phyloP scores from a whole-genome alignment of 2,329 filamentous ascomycete species.

The Botrytis squamosa region DNA sequence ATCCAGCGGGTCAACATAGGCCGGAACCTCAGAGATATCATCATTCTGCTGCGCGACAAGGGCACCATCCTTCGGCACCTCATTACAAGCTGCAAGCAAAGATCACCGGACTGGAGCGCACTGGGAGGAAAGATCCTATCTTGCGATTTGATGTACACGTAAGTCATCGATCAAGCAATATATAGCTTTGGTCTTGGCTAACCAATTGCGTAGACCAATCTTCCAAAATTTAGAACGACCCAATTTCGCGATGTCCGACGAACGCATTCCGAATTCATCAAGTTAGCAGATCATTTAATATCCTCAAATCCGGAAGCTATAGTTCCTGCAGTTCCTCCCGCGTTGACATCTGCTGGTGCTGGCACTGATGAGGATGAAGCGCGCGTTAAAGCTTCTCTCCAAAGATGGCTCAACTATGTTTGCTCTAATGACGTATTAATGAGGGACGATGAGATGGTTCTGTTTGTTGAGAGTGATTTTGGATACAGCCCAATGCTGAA shows the following conservation, averaged over 20 bases:
- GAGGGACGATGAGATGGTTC: conserved; percentile 92
- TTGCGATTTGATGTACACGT: conserved; percentile 96
- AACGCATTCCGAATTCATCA: conserved; percentile 92
- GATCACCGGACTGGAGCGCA: conserved; percentile 88
- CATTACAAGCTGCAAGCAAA: conserved; percentile 89
- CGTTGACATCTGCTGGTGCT: conserved; percentile 89
- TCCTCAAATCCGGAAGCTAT: conserved; percentile 96
- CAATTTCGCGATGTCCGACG: conserved; percentile 97
- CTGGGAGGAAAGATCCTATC: conserved; percentile 92
- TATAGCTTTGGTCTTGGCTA: conserved; percentile 22
- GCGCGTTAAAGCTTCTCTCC: conserved; percentile 83
- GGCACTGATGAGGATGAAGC: conserved; percentile 95
- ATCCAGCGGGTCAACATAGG: conserved; percentile 40
- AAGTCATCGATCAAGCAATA: conserved; percentile 42
- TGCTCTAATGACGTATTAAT: conserved; percentile 91
- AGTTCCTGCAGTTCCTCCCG: conserved; percentile 90
- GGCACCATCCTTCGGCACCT: conserved; percentile 50
- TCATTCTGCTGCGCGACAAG: conserved; percentile 36
- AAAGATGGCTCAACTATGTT: conserved; percentile 93
- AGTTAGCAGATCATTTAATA: conserved; percentile 93
- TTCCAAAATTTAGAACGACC: conserved; percentile 96
- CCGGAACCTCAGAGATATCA: conserved; percentile 40
- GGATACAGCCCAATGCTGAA: conserved; percentile 95
- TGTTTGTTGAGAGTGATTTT: conserved; percentile 99
- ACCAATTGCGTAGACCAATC: conserved; percentile 70